These are phyloP conservation scores for Kodamaea hsintzibuensis DNA, from an alignment of 805 yeast species.

Conservation along the genomic window DNA sequence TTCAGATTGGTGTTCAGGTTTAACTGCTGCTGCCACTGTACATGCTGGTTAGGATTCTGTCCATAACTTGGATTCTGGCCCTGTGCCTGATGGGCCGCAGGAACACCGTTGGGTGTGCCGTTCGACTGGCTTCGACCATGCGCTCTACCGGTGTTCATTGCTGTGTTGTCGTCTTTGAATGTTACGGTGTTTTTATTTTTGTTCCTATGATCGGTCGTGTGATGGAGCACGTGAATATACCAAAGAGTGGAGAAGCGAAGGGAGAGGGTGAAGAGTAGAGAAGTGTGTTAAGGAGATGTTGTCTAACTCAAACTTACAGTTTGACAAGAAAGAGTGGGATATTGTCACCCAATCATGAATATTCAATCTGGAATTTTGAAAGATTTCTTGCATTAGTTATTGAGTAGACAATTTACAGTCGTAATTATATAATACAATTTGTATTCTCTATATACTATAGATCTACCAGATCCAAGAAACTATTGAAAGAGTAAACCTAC, in stretches of 20 bases:
- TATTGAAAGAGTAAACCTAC: neutral
- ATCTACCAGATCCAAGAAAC: neutral
- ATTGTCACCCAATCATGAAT: too few relatives aligned
- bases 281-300: too few relatives aligned
- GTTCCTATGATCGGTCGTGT: neutral
- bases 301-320: too few relatives aligned
- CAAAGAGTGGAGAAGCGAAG: neutral
- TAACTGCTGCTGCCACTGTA: constrained; percentile 12
- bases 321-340: too few relatives aligned
- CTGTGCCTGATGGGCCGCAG: neutral
- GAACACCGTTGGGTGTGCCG: constrained; percentile 3
- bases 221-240: neutral
- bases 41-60: constrained; percentile 5
- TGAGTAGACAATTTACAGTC: too few relatives aligned
- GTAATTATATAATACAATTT: neutral
- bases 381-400: too few relatives aligned
- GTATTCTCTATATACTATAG: neutral
- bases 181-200: neutral
- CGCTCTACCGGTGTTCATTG: constrained; percentile 4
- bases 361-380: too few relatives aligned
- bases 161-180: constrained; percentile 2
- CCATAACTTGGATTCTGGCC: constrained; percentile 1
- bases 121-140: constrained; percentile 1
- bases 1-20: constrained; percentile 8
- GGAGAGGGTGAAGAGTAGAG: neutral